These are phyloP conservation scores for Penicillium tannophilum DNA, from an alignment of 495 filamentous ascomycete species.

Conservation along the genomic window DNA sequence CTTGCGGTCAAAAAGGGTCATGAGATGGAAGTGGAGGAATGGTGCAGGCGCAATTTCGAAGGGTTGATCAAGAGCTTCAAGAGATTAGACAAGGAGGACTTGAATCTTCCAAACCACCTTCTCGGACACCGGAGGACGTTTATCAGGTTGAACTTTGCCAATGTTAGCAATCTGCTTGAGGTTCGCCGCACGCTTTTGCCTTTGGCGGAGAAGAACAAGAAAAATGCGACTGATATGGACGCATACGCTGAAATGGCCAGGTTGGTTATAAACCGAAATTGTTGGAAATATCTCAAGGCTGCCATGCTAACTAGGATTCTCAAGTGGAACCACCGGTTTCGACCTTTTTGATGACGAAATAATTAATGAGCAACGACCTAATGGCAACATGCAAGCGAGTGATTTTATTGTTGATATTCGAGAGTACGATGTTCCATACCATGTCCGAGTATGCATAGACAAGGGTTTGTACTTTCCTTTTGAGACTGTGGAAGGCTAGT, in stretches of 20 bases:
- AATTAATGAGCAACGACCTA: constrained; percentile 81
- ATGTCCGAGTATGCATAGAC: constrained; percentile 98
- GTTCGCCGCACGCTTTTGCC: constrained; percentile 83
- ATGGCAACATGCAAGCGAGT: constrained; percentile 82
- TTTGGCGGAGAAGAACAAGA: constrained; percentile 94
- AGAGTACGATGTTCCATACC: constrained; percentile 99
- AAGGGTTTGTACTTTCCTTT: constrained; percentile 57
- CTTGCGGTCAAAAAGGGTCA: constrained; percentile 85
- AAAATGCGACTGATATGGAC: constrained; percentile 93
- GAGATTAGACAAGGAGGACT: constrained; percentile 86
- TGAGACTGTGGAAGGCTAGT: not conserved
- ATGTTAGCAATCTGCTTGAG: constrained; percentile 80
- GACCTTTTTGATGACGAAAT: constrained; percentile 94
- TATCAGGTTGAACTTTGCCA: constrained; percentile 81
- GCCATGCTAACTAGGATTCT: constrained; percentile 4
- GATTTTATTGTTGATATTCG: constrained; percentile 98
- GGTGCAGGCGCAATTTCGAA: constrained; percentile 82
- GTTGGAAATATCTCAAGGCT: not conserved
- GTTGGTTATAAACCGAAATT: constrained; percentile 49
- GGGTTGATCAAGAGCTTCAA: constrained; percentile 78
- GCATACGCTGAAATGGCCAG: constrained; percentile 95
- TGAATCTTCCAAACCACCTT: constrained; percentile 95
- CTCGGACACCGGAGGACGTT: constrained; percentile 87
- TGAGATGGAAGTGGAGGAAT: constrained; percentile 95
- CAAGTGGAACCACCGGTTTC: constrained; percentile 81